Base-by-base conservation (phyloP, 163 green algal species). In the Trebouxiophyceae sp. region DNA sequence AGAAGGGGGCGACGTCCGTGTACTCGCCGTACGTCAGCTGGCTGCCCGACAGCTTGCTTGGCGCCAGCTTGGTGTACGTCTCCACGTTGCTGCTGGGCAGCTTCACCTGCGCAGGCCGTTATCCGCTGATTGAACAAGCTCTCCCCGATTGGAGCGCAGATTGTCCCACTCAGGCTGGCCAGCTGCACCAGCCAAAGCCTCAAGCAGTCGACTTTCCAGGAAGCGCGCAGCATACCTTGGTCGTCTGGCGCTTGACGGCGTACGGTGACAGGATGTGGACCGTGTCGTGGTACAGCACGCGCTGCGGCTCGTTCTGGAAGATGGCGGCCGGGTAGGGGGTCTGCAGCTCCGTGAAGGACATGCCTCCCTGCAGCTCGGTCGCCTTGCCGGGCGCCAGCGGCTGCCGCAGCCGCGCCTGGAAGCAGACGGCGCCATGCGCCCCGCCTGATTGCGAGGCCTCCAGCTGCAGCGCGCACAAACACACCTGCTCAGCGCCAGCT, bases 11-110 rank as follows among this genome's bases (percentile, higher is more conserved):
- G 29, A 82, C 58, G 24, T 81, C 65, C 26, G 58, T 67, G 33
- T 86, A 87, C 8, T 79, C 76, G 16, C 85, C 87, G 58, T 80
- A 91, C 26, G 39, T 84, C 19, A 91, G 44, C 44, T 72, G 82
- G 47, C 69, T 82, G 46, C 80, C 80, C 2, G 54, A 66, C 46
- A 61, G 57, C 16, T 76, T 80, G 56, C 28, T 64, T 5, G 79
- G 70, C 7, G 70, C 63, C 24, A 80, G 69, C 12, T 76, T 63
- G 5, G 74, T 77, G 67, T 76, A 81, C 1, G 67, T 77, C 44
- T 83, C 77, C n/a, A 85, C 47, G 7, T 65, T 66, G 16, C 24
- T 54, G n/a, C 34, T 79, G n/a, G 74, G 67, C 58, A 86, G 45
- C 28, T 63, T 57, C 5, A 84, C 61, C 80, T 84, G 68, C 58